phyloP scores from a whole-genome alignment of 2,329 filamentous ascomycete species.

The Colletotrichum sp. region DNA sequence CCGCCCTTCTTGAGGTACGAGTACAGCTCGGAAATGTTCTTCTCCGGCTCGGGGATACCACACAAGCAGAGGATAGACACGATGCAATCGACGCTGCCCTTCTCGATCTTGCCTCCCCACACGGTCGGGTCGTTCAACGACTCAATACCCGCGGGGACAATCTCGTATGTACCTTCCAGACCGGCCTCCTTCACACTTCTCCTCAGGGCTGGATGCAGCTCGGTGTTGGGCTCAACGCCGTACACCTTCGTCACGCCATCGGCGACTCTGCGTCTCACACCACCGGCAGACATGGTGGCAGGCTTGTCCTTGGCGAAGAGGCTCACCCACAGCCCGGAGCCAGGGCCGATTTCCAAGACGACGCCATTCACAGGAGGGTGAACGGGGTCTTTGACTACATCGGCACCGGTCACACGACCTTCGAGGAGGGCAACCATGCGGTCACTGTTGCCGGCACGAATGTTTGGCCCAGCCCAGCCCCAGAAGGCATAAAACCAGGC shows the following conservation, averaged over 20 bases:
- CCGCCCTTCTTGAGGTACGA: conserved; percentile 65
- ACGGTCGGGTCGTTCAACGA: conserved; percentile 47
- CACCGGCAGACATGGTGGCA: not conserved
- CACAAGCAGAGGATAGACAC: conserved; percentile 68
- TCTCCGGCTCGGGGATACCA: conserved; percentile 65
- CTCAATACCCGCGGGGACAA: conserved; percentile 68
- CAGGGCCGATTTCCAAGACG: conserved; percentile 68
- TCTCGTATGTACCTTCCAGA: conserved; percentile 62
- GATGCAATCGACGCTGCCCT: conserved; percentile 61
- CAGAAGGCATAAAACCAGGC: conserved; percentile 70
- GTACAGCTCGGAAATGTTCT: conserved; percentile 61
- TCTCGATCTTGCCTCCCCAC: conserved; percentile 52
- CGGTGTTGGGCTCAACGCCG: conserved; percentile 68
- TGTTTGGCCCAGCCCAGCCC: conserved; percentile 55
- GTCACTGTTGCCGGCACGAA: conserved; percentile 45
- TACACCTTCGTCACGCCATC: conserved; percentile 49
- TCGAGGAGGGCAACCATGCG: conserved; percentile 60
- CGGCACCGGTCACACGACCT: conserved; percentile 47
- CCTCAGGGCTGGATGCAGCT: conserved; percentile 54
- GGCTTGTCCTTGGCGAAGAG: conserved; percentile 43
- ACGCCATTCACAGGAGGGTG: conserved; percentile 50
- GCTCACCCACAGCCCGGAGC: conserved; percentile 64
- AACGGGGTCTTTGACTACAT: conserved; percentile 34
- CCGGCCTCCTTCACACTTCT: conserved; percentile 54
- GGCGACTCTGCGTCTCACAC: not conserved